Evolutionary conservation across 2,329 filamentous ascomycete genomes (phyloP).

Genomic region (Corniculantispora saksenae): DNA sequence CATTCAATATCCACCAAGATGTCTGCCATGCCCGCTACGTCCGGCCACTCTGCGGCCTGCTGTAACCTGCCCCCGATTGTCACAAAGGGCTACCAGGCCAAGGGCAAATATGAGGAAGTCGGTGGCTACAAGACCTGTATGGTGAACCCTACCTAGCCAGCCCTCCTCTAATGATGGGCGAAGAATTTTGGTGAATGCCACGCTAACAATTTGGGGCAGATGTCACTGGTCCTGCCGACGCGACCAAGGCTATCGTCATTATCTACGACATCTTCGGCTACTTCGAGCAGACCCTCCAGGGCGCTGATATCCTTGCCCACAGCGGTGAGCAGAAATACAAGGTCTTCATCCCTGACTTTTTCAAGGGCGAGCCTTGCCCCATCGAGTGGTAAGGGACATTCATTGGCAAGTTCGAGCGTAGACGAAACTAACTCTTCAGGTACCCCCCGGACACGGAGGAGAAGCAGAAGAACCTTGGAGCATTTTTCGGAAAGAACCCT

Average conservation of each 20-base stretch:
- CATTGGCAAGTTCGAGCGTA: not conserved
- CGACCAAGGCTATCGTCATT: conserved; percentile 53
- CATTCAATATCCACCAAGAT: conserved; percentile 29
- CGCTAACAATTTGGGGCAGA: conserved; percentile 35
- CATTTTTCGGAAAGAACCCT: conserved; percentile 57
- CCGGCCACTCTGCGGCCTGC: conserved; percentile 58
- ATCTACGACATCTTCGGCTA: conserved; percentile 66
- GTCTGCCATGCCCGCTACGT: conserved; percentile 52
- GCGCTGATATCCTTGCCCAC: conserved; percentile 64
- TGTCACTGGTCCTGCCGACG: conserved; percentile 48
- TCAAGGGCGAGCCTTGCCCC: conserved; percentile 68
- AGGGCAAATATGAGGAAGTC: conserved; percentile 58
- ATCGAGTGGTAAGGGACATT: conserved; percentile 47
- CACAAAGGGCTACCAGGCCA: conserved; percentile 54
- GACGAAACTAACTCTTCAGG: conserved; percentile 32
- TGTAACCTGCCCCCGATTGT: conserved; percentile 61
- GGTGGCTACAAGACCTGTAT: conserved; percentile 55
- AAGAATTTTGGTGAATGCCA: not conserved
- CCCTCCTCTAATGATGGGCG: not conserved
- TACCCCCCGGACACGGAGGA: conserved; percentile 66
- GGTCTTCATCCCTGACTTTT: conserved; percentile 91
- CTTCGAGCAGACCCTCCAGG: conserved; percentile 69
- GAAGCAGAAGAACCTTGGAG: conserved; percentile 59
- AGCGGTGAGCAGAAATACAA: conserved; percentile 67
- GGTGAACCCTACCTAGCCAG: conserved; percentile 15